Conservation (phyloP, 345 rosid genomes). For the Boechera stricta region DNA sequence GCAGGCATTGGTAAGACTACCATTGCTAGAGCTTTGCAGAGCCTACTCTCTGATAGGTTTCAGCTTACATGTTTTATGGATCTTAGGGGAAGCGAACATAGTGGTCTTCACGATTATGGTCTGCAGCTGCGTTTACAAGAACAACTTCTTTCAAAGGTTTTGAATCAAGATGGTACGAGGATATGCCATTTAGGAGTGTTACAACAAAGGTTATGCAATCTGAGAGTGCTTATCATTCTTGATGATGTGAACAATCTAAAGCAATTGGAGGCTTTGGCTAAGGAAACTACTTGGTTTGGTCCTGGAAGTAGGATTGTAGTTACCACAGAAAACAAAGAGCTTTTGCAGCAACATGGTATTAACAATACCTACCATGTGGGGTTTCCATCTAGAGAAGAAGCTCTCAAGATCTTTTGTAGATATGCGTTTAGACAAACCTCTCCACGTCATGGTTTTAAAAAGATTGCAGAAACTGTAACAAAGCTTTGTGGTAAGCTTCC, state of each 20-base stretch:
- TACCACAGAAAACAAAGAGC: background rate
- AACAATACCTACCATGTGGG: background rate
- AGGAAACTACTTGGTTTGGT: background rate
- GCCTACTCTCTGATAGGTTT: background rate
- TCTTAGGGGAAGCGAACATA: background rate
- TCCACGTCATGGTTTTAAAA: background rate
- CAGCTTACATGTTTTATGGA: background rate
- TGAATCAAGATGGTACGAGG: constrained; percentile 13
- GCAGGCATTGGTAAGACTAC: constrained; percentile 14
- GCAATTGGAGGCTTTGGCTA: background rate
- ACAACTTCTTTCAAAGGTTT: constrained; percentile 25
- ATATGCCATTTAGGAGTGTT: background rate
- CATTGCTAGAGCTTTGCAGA: background rate
- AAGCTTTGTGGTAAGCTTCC: background rate
- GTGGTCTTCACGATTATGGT: background rate
- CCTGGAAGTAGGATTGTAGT: constrained; percentile 25
- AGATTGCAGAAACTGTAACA: background rate
- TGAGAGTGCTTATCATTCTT: constrained; percentile 46
- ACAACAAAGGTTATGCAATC: background rate
- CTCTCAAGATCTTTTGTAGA: background rate
- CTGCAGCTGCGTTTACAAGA: background rate
- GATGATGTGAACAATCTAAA: background rate
- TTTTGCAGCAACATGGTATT: background rate
- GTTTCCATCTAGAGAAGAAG: background rate
- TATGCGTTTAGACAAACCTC: background rate